A percentile compares a stretch with the other conserved stretches of the same genome.
phyloP scores from a whole-genome alignment of 2,329 filamentous ascomycete species.

The Aspergillus neotritici region DNA sequence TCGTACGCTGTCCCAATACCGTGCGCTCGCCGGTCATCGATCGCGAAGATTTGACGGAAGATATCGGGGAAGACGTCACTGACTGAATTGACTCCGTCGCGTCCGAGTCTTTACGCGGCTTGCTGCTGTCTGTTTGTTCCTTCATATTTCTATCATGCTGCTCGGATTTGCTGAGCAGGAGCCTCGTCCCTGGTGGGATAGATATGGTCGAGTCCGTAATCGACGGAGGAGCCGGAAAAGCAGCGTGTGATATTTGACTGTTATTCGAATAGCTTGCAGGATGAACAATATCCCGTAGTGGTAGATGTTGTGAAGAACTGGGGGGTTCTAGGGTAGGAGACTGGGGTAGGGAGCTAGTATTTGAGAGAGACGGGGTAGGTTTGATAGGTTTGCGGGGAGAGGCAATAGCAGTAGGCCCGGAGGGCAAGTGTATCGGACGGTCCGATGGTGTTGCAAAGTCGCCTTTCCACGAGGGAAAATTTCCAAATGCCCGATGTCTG shows the following conservation, averaged over 20 bases:
- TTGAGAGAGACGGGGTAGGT: slow-evolving; percentile 26
- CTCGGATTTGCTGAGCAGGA: slow-evolving; percentile 1
- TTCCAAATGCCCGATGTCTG: slow-evolving; percentile 7
- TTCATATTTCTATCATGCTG: slow-evolving; percentile 25
- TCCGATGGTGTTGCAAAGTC: slow-evolving; percentile 28
- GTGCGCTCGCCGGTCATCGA: slow-evolving; percentile 27
- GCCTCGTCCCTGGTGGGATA: slow-evolving; percentile 14
- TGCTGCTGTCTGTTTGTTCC: slow-evolving; percentile 17
- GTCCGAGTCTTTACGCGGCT: slow-evolving; percentile 24
- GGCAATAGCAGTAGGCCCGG: slow-evolving; percentile 15
- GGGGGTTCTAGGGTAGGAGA: slow-evolving; percentile 18
- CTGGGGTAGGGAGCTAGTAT: slow-evolving; percentile 23
- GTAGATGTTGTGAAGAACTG: slow-evolving; percentile 19
- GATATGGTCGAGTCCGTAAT: slow-evolving; percentile 16
- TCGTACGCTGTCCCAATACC: slow-evolving; percentile 25
- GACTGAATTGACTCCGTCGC: slow-evolving; percentile 23
- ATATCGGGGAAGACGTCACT: slow-evolving; percentile 26
- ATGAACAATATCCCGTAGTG: slow-evolving; percentile 14
- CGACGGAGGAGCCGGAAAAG: slow-evolving; percentile 25
- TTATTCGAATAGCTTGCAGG: slow-evolving; percentile 18
- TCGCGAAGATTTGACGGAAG: slow-evolving; percentile 25
- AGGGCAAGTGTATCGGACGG: slow-evolving; percentile 15
- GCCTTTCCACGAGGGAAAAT: slow-evolving; percentile 13
- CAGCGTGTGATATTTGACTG: slow-evolving; percentile 24
- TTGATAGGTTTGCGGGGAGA: slow-evolving; percentile 26